These are phyloP conservation scores for Schwanniomyces pseudopolymorphus DNA, from an alignment of 805 yeast species.

Conservation along the genomic window DNA sequence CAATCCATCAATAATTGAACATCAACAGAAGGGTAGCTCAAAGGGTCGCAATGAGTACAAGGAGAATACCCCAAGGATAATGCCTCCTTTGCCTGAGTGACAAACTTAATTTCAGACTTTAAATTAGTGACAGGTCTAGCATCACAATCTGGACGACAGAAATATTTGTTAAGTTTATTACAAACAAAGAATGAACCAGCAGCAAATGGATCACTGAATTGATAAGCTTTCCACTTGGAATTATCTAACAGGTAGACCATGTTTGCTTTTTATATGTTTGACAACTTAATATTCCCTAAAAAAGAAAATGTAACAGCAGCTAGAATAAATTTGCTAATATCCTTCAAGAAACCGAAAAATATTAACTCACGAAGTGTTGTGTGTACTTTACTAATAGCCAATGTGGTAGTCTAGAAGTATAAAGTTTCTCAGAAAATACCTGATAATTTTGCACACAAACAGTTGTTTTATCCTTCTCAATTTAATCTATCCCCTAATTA, in stretches of 20 bases:
- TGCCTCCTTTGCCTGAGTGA: constrained; percentile 43
- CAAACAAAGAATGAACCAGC: constrained; percentile 57
- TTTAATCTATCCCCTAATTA: background rate
- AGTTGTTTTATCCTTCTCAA: background rate
- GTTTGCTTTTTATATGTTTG: background rate
- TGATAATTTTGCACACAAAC: background rate
- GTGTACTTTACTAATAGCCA: background rate
- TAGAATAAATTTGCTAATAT: background rate
- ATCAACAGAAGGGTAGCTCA: constrained; percentile 43
- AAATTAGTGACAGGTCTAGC: constrained; percentile 41
- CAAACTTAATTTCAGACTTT: constrained; percentile 47
- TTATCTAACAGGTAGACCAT: constrained; percentile 45
- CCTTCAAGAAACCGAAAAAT: background rate
- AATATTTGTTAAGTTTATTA: constrained; percentile 38
- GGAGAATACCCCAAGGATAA: constrained; percentile 44
- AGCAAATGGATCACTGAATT: constrained; percentile 65
- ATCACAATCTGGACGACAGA: constrained; percentile 74
- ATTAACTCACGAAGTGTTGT: background rate
- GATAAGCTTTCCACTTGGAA: constrained; percentile 62
- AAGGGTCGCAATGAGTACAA: constrained; percentile 59
- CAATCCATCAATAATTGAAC: constrained; percentile 46
- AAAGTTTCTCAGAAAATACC: background rate
- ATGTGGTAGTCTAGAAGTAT: background rate
- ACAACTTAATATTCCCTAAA: background rate
- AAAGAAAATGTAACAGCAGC: background rate